Evolutionary conservation across 2,329 filamentous ascomycete genomes (phyloP).

Genomic region (Microcyclospora tardicrescens): DNA sequence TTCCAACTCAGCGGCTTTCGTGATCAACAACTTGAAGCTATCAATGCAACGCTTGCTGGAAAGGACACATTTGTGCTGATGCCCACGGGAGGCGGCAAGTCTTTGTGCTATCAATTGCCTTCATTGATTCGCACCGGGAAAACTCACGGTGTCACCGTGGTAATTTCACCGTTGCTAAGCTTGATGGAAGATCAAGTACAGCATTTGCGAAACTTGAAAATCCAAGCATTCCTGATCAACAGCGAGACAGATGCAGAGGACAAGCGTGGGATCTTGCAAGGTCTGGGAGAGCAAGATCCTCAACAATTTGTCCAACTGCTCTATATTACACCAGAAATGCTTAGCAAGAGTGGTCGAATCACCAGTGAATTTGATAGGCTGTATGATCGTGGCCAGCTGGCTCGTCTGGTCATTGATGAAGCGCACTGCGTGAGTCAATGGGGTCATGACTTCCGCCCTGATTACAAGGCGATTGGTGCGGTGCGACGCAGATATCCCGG

Average conservation of each 20-base stretch:
- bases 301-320: constrained; percentile 73
- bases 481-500: constrained; percentile 59
- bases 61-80: constrained; percentile 92
- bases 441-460: constrained; percentile 94
- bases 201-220: constrained; percentile 60
- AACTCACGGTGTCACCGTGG: constrained; percentile 77
- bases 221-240: constrained; percentile 73
- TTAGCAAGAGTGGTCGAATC: constrained; percentile 66
- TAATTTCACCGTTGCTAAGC: constrained; percentile 88
- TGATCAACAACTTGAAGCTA: constrained; percentile 83
- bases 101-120: constrained; percentile 89
- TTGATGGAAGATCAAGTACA: constrained; percentile 95
- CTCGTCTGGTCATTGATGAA: constrained; percentile 90
- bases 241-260: constrained; percentile 55
- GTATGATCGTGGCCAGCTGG: constrained; percentile 59
- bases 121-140: constrained; percentile 69
- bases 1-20: constrained; percentile 83
- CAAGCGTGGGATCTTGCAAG: constrained; percentile 52
- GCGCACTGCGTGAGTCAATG: constrained; percentile 99
- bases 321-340: constrained; percentile 95
- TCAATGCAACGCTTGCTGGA: constrained; percentile 79
- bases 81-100: constrained; percentile 96
- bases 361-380: constrained; percentile 52
- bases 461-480: constrained; percentile 77
- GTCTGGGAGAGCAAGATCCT: constrained; percentile 49